These are phyloP conservation scores for Bimuria novae-zelandiae DNA, from an alignment of 2,329 filamentous ascomycete genomes.

Conservation along the genomic window DNA sequence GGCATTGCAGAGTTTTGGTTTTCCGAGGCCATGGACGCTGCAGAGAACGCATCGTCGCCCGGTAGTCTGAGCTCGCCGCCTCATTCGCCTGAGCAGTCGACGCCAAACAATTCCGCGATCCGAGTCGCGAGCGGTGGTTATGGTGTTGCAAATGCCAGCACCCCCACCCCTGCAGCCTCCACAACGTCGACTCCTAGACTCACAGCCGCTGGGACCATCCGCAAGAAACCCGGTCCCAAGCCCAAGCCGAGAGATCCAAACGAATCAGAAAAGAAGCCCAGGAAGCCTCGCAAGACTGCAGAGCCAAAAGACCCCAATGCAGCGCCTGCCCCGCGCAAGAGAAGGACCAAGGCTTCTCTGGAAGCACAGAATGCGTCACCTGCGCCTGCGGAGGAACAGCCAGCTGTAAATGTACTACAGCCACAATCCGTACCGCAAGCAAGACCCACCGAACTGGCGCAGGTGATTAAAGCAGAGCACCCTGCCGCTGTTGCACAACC, in stretches of 20 bases:
- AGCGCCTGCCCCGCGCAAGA: slow-evolving; percentile 54
- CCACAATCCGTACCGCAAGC: slow-evolving; percentile 33
- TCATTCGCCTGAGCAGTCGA: slow-evolving; percentile 44
- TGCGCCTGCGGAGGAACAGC: slow-evolving; percentile 31
- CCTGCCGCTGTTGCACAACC: slow-evolving; percentile 30
- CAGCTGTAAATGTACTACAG: slow-evolving; percentile 26
- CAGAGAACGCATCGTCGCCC: slow-evolving; percentile 40
- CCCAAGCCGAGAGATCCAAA: slow-evolving; percentile 43
- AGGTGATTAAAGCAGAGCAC: slow-evolving; percentile 33
- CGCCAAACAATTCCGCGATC: slow-evolving; percentile 39
- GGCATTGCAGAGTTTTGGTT: slow-evolving; percentile 15
- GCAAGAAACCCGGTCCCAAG: slow-evolving; percentile 52
- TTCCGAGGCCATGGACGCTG: slow-evolving; percentile 35
- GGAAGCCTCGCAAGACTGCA: slow-evolving; percentile 52
- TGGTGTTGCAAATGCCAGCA: slow-evolving; percentile 35
- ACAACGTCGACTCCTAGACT: slow-evolving; percentile 37
- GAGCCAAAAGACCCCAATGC: slow-evolving; percentile 56
- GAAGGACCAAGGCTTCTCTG: slow-evolving; percentile 48
- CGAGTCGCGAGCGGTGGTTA: slow-evolving; percentile 34
- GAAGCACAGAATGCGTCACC: slow-evolving; percentile 36
- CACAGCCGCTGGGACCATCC: slow-evolving; percentile 42
- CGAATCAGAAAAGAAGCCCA: slow-evolving; percentile 49
- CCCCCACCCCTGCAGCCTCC: slow-evolving; percentile 39
- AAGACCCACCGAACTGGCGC: slow-evolving; percentile 33
- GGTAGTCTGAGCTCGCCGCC: slow-evolving; percentile 45